Conservation (phyloP, 2,329 filamentous ascomycete species). For the Chaetomium strumarium region DNA sequence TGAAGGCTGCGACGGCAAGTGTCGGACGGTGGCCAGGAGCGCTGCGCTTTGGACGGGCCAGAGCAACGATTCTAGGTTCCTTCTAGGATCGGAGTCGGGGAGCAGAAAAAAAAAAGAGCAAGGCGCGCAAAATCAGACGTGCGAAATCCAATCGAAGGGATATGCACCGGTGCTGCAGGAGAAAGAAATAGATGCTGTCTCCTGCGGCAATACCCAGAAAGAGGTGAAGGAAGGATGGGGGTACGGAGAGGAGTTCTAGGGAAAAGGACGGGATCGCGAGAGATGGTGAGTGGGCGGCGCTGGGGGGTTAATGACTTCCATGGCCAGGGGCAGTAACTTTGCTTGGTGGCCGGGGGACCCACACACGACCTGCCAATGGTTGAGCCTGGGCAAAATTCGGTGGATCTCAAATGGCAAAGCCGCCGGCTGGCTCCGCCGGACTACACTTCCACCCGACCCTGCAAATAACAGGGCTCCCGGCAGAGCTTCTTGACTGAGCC, state of each 20-base stretch:
- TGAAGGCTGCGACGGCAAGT: constrained; percentile 31
- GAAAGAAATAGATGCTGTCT: constrained; percentile 25
- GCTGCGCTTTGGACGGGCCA: constrained; percentile 22
- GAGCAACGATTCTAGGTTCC: constrained; percentile 24
- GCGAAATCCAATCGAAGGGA: constrained; percentile 5
- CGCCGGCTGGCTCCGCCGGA: not conserved
- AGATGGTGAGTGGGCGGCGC: constrained; percentile 29
- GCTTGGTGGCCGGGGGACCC: not conserved
- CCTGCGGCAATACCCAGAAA: constrained; percentile 30
- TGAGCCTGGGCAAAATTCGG: not conserved
- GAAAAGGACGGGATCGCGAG: constrained; percentile 31
- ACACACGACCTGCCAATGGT: constrained; percentile 17
- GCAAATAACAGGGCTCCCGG: too few relatives aligned
- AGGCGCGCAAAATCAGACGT: constrained; percentile 12
- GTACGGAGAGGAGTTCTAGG: constrained; percentile 37
- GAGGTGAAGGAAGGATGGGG: constrained; percentile 30
- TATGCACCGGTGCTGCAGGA: constrained; percentile 7
- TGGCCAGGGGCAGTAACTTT: constrained; percentile 18
- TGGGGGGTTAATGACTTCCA: constrained; percentile 36
- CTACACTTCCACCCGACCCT: too few relatives aligned
- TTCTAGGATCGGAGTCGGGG: constrained; percentile 29
- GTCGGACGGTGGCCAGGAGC: constrained; percentile 27
- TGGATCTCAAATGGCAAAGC: not conserved
- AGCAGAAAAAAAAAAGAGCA: constrained; percentile 8
- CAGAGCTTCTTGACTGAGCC: too few relatives aligned